Percentiles rank a stretch among this genome's conserved stretches.
Evolutionary conservation across 306 rosid genomes (phyloP).

Genomic region (Lathyrus oleraceus): DNA sequence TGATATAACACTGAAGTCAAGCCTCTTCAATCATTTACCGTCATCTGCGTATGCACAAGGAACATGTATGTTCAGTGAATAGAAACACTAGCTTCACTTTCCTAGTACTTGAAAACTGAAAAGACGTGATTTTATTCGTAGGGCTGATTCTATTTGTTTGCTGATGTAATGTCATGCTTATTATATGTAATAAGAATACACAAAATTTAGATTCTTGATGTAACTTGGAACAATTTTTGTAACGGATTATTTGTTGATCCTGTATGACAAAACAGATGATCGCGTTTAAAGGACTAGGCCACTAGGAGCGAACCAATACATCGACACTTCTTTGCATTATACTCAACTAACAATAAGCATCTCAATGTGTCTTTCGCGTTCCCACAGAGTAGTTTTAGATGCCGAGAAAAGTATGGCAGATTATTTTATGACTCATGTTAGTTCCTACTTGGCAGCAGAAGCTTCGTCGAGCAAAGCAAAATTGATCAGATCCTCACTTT

Average conservation of each 20-base stretch:
- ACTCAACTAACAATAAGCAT: slow-evolving; percentile 19
- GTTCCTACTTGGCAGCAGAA: slow-evolving; percentile 43
- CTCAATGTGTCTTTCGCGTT: slow-evolving; percentile 13
- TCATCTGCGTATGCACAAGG: not conserved
- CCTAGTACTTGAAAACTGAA: not conserved
- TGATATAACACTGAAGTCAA: not conserved
- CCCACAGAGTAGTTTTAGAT: slow-evolving; percentile 8
- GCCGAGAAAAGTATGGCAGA: slow-evolving; percentile 16
- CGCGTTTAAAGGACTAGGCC: not conserved
- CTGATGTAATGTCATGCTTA: not conserved
- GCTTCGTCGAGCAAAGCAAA: slow-evolving; percentile 33
- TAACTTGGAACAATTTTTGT: not conserved
- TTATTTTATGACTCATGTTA: slow-evolving; percentile 8
- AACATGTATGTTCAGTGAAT: not conserved
- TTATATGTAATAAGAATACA: not conserved
- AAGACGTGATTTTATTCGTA: not conserved
- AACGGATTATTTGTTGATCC: too few species aligned
- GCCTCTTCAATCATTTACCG: not conserved
- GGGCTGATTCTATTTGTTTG: not conserved
- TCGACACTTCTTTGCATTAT: slow-evolving; percentile 3
- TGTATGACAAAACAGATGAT: too few species aligned
- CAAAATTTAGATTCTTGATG: not conserved
- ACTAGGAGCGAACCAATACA: not conserved
- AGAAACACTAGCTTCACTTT: not conserved
- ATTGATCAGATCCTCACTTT: slow-evolving; percentile 46